Percentiles rank a stretch among this genome's conserved stretches.
These are phyloP conservation scores for Pseudomonodictys pantanalensis DNA, from an alignment of 495 filamentous ascomycete genomes.

Conservation along the genomic window DNA sequence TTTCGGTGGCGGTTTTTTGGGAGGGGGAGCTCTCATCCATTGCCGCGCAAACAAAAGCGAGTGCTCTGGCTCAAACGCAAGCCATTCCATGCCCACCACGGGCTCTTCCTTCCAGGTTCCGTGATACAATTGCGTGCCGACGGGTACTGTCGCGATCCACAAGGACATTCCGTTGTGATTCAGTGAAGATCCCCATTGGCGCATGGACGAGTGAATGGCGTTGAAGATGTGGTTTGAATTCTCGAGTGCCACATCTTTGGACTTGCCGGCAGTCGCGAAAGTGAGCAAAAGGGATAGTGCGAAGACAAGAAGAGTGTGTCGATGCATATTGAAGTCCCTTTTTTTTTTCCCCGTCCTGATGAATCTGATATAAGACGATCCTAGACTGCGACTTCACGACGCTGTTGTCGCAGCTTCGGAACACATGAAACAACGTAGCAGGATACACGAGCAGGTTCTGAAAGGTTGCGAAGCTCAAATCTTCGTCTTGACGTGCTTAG, in stretches of 20 bases:
- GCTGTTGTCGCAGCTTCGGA: too few species aligned
- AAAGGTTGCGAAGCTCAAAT: too few species aligned
- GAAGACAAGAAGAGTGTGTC: not conserved
- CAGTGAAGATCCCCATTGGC: slow-evolving; percentile 66
- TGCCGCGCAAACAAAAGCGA: slow-evolving; percentile 54
- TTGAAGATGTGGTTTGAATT: slow-evolving; percentile 61
- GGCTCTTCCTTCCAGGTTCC: slow-evolving; percentile 46
- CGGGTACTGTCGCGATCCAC: slow-evolving; percentile 57
- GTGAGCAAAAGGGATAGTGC: not conserved
- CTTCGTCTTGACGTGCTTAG: too few species aligned
- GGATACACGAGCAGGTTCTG: too few species aligned
- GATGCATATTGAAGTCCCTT: not conserved
- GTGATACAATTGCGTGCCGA: slow-evolving; percentile 61
- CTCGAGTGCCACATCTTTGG: not conserved
- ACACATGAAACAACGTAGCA: too few species aligned
- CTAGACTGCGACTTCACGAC: too few species aligned
- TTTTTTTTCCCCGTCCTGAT: too few species aligned
- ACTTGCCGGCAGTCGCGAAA: not conserved
- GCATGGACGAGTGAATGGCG: slow-evolving; percentile 62
- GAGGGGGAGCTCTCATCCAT: not conserved
- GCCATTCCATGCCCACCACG: slow-evolving; percentile 58
- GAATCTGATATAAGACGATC: too few species aligned
- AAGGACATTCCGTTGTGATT: slow-evolving; percentile 69
- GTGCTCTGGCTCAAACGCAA: slow-evolving; percentile 70
- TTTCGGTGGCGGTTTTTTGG: not conserved